Evolutionary conservation across 495 filamentous ascomycete genomes (phyloP).

Genomic region (Trichoderma erinaceum): DNA sequence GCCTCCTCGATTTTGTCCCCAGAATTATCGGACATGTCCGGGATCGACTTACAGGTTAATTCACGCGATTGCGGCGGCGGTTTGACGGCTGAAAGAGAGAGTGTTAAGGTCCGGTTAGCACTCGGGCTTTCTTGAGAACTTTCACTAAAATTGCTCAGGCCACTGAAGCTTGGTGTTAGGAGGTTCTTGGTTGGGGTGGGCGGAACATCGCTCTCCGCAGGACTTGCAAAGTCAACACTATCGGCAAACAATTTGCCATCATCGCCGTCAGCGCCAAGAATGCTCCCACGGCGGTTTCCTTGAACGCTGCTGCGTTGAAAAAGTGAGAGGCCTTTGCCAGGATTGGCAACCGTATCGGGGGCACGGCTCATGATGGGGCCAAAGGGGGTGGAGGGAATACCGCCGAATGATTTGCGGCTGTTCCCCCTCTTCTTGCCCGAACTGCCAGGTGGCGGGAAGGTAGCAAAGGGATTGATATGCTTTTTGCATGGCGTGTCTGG

Average conservation of each 20-base stretch:
- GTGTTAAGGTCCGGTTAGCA: slow-evolving; percentile 22
- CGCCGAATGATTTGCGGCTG: slow-evolving; percentile 21
- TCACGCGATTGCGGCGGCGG: slow-evolving; percentile 19
- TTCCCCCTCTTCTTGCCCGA: slow-evolving; percentile 35
- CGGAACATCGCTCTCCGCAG: slow-evolving; percentile 64
- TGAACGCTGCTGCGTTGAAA: slow-evolving; percentile 32
- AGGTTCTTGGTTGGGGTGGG: slow-evolving; percentile 87
- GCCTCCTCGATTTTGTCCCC: slow-evolving; percentile 22
- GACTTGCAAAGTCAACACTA: slow-evolving; percentile 51
- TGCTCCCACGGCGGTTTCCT: slow-evolving; percentile 58
- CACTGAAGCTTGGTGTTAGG: slow-evolving; percentile 25
- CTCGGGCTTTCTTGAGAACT: slow-evolving; percentile 30
- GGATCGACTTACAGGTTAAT: slow-evolving; percentile 41
- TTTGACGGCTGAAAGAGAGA: slow-evolving; percentile 25
- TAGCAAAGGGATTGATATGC: slow-evolving; percentile 56
- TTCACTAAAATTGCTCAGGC: slow-evolving; percentile 22
- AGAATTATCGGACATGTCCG: slow-evolving; percentile 20
- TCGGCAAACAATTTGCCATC: slow-evolving; percentile 50
- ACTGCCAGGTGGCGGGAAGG: slow-evolving; percentile 54
- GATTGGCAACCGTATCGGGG: slow-evolving; percentile 37
- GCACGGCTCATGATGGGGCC: slow-evolving; percentile 37
- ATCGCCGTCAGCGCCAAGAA: slow-evolving; percentile 71
- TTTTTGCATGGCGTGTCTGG: slow-evolving; percentile 91
- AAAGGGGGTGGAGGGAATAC: slow-evolving; percentile 33
- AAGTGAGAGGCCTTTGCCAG: slow-evolving; percentile 28